A percentile compares a stretch with the other conserved stretches of the same genome.
phyloP scores from a whole-genome alignment of 148 eudicot genomes.

The Chenopodium album region DNA sequence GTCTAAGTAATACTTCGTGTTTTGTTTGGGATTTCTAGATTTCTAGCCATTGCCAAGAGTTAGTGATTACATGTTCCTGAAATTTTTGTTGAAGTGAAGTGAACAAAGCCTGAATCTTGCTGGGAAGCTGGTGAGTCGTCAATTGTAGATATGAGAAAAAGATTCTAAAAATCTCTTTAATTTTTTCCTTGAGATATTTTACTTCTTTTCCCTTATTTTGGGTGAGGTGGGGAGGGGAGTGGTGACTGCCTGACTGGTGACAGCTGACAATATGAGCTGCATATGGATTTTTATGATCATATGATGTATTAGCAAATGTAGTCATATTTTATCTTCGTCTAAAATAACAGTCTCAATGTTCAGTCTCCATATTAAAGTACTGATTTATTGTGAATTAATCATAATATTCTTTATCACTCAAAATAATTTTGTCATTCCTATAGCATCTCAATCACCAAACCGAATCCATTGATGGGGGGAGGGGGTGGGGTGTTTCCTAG shows the following conservation, averaged over 20 bases:
- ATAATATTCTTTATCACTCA: not conserved
- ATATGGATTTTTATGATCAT: not conserved
- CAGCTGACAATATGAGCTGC: not conserved
- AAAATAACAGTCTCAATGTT: not conserved
- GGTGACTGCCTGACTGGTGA: not conserved
- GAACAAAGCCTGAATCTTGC: not conserved
- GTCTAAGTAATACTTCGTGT: not conserved
- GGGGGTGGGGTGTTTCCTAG: too few species aligned
- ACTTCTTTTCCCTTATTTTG: not conserved
- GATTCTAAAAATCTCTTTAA: not conserved
- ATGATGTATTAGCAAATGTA: not conserved
- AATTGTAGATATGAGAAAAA: not conserved
- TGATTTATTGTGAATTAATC: not conserved
- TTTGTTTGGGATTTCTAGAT: not conserved
- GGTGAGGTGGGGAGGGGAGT: not conserved
- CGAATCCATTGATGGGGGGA: too few species aligned
- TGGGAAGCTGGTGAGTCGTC: not conserved
- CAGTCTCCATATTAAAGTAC: not conserved
- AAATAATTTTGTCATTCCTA: not conserved
- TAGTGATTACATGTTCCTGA: not conserved
- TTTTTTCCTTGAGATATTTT: not conserved
- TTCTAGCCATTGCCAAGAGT: not conserved
- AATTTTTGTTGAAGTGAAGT: not conserved
- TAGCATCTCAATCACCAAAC: not conserved
- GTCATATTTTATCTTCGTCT: not conserved